Conservation (phyloP, 768 basidiomycete genomes). For the Cytidiella melzeri region DNA sequence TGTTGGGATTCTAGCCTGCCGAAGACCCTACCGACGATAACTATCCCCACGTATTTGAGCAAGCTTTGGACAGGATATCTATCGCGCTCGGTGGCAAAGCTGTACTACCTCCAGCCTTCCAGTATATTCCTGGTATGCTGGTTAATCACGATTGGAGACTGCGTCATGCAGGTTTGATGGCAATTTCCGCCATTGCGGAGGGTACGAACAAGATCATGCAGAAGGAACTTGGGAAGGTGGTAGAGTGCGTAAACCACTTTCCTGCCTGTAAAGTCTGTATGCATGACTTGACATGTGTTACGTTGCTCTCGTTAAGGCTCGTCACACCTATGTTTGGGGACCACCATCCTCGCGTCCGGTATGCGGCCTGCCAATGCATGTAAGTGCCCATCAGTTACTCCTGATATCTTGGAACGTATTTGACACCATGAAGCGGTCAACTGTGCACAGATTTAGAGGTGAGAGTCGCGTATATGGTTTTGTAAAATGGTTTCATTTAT, state of each 20-base stretch:
- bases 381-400: too few species aligned
- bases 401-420: too few species aligned
- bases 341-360: constrained; percentile 65
- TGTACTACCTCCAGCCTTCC: constrained; percentile 75
- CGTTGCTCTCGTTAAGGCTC: constrained; percentile 45
- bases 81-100: constrained; percentile 72
- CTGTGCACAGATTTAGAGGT: constrained; percentile 87
- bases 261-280: neutral
- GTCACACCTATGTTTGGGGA: constrained; percentile 77
- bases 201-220: constrained; percentile 80
- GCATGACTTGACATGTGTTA: constrained; percentile 11
- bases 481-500: too few species aligned
- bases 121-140: constrained; percentile 79
- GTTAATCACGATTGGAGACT: constrained; percentile 79
- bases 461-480: constrained; percentile 17
- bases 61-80: constrained; percentile 75
- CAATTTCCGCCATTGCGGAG: constrained; percentile 80
- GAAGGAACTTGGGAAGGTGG: constrained; percentile 74
- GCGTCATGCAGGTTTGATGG: constrained; percentile 82
- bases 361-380: constrained; percentile 83
- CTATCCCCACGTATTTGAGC: constrained; percentile 75
- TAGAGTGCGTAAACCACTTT: constrained; percentile 61
- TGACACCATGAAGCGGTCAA: constrained; percentile 85
- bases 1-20: constrained; percentile 42
- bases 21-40: constrained; percentile 56